Conservation (phyloP, 2,329 filamentous ascomycete species). For the Talaromyces atroroseus region DNA sequence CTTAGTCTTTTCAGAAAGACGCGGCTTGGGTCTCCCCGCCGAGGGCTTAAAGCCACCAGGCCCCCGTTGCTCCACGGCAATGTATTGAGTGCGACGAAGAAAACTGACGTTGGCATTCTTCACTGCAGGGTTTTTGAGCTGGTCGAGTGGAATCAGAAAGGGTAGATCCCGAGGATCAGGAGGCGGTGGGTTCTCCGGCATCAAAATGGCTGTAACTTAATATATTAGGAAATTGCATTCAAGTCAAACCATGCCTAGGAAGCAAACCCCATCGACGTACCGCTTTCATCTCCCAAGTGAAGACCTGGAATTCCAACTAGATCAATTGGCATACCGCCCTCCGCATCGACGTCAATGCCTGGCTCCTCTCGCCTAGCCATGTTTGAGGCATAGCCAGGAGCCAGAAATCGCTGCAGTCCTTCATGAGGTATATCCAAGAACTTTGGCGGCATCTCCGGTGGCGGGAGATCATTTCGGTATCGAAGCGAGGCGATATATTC, state of each 20-base stretch:
- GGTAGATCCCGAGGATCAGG: slow-evolving; percentile 79
- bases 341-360: slow-evolving; percentile 95
- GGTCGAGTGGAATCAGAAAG: slow-evolving; percentile 75
- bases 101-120: slow-evolving; percentile 80
- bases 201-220: slow-evolving; percentile 64
- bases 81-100: slow-evolving; percentile 93
- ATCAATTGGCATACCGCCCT: slow-evolving; percentile 95
- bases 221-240: slow-evolving; percentile 17
- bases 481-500: slow-evolving; percentile 96
- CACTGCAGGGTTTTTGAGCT: slow-evolving; percentile 76
- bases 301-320: slow-evolving; percentile 90
- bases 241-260: slow-evolving; percentile 14
- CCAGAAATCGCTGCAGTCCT: slow-evolving; percentile 84
- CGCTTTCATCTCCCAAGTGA: slow-evolving; percentile 90
- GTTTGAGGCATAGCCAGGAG: slow-evolving; percentile 80
- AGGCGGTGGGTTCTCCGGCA: slow-evolving; percentile 62
- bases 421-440: slow-evolving; percentile 95
- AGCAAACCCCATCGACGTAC: slow-evolving; percentile 45
- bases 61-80: slow-evolving; percentile 43
- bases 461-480: slow-evolving; percentile 92
- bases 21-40: slow-evolving; percentile 22
- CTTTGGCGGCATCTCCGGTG: slow-evolving; percentile 90
- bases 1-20: slow-evolving; percentile 28
- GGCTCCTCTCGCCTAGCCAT: slow-evolving; percentile 86
- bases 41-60: slow-evolving; percentile 27